Base-by-base conservation (phyloP, 805 yeast genomes). In the Saccharomycopsis sp. region DNA sequence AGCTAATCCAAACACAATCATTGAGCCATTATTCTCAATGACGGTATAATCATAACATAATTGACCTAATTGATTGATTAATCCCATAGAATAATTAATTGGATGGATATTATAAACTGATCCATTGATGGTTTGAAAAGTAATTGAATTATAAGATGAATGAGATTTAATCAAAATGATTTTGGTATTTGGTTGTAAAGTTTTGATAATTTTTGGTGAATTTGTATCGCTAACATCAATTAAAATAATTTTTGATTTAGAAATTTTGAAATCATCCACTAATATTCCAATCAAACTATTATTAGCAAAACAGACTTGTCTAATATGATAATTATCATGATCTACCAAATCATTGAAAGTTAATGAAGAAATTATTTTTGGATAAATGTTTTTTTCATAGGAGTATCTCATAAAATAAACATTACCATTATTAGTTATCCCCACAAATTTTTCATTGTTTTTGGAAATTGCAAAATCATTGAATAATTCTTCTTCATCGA, bases 1-100 rank as follows among this genome's bases (percentile, higher is more conserved):
- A 0, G 94, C 70, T 21, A 89, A 59, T 39, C 96, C 97, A 55
- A 85, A 81, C 0, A 77, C 76, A 13, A 62, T 57, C 25, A 55
- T 39, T n/a, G 41, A 48, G n/a, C n/a, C n/a, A n/a, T n/a, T n/a
- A 9, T 58, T 47, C 3, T 39, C 45, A 29, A 40, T 49, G 2
- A 76, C 70, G 49, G 72, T 74, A 48, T 65, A 72, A 46, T 68
- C 80, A 40, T 70, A 70, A 52, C 94, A 85, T 21, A 83, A 61
- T 52, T 73, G 81, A 1, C 89, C 88, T 47, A 87, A 76, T 42
- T 66, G 65, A 2, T 73, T 56, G 4, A 79, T 52, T 27, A 58
- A 57, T 45, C 58, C 58, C 47, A 25, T 37, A 25, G 30, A 44
- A 51, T 0, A 28, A 31, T 34, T 46, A 41, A 19, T 54, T 44